Base-by-base conservation (phyloP, 169 alveolate species). In the Plasmodium fragile region DNA sequence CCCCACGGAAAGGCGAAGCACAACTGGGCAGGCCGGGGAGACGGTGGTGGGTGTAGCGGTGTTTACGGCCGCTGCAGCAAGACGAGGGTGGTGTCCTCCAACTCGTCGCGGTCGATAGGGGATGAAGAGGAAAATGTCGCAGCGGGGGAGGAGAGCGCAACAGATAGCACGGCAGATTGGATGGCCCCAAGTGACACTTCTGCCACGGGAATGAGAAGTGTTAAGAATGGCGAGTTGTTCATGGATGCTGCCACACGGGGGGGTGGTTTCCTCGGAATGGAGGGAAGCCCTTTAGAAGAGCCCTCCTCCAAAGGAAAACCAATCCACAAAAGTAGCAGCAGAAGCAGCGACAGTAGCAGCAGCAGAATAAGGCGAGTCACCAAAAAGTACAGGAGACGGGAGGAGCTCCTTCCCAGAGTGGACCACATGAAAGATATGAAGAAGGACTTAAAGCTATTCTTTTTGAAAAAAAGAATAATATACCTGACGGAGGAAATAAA, bases 401-500 rank as follows among this genome's bases (percentile, higher is more conserved):
- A 89, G 75, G 71, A 70, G 4, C 34, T 78, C 8, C n/a, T 73
- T 16, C 30, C 53, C 16, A 13, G 78, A 18, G 78, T 30, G 32
- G 73, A 83, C 30, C 32, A 75, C 41, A 84, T 84, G 13, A 84
- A 84, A 89, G 94, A 78, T 32, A 78, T 89, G 25, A 89, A 89
- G 81, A 89, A 89, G 71, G 82, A 89, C 69, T 43, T 79, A 28
- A 81, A 77, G 25, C 39, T 92, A 77, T 81, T 39, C 45, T 83
- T 82, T 92, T 81, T 92, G 65, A 92, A 92, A 73, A 82, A 82
- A 83, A 82, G 97, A 69, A 96, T 90, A 3, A 85, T 96, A 18
- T 96, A 93, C 70, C 93, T 96, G 55, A 92, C 95, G 41, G 97
- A 96, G 7, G 97, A 96, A 84, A 89, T 96, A 53, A 93, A 93